Percentiles rank a stretch among this genome's conserved stretches.
Conservation (phyloP, 148 eudicot species). For the Rhododendron kiyosumense region DNA sequence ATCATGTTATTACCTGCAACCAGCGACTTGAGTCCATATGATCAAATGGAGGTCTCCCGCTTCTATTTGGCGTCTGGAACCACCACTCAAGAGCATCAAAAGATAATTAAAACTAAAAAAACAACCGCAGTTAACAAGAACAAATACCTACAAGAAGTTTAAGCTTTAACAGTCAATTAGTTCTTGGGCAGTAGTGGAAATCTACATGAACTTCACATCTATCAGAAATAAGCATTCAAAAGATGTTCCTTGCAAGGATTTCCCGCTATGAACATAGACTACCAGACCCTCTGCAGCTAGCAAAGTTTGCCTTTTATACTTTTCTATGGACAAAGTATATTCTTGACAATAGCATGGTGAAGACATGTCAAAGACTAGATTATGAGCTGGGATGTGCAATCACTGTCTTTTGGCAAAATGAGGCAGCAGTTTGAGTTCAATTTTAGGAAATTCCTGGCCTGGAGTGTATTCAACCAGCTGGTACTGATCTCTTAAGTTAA, state of each 20-base stretch:
- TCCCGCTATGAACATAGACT: not conserved
- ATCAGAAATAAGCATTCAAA: not conserved
- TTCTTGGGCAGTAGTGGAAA: not conserved
- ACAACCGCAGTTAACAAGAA: not conserved
- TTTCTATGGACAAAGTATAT: not conserved
- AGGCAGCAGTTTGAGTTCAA: not conserved
- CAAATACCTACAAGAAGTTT: not conserved
- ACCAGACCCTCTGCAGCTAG: not conserved
- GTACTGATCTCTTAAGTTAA: not conserved
- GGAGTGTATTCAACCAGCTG: not conserved
- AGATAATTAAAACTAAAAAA: not conserved
- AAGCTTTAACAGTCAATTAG: not conserved
- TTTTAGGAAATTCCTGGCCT: not conserved
- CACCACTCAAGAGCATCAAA: slow-evolving; percentile 17
- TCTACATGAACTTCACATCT: not conserved
- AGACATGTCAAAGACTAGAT: not conserved
- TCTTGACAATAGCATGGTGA: not conserved
- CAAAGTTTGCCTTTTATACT: not conserved
- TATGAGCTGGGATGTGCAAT: not conserved
- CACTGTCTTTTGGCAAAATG: not conserved
- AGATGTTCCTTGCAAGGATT: not conserved
- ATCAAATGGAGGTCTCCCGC: slow-evolving; percentile 75
- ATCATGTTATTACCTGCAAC: slow-evolving; percentile 60
- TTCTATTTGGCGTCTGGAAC: slow-evolving; percentile 65
- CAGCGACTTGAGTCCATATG: slow-evolving; percentile 77